Conservation (phyloP, 345 rosid genomes). For the Melastoma malabathricum region DNA sequence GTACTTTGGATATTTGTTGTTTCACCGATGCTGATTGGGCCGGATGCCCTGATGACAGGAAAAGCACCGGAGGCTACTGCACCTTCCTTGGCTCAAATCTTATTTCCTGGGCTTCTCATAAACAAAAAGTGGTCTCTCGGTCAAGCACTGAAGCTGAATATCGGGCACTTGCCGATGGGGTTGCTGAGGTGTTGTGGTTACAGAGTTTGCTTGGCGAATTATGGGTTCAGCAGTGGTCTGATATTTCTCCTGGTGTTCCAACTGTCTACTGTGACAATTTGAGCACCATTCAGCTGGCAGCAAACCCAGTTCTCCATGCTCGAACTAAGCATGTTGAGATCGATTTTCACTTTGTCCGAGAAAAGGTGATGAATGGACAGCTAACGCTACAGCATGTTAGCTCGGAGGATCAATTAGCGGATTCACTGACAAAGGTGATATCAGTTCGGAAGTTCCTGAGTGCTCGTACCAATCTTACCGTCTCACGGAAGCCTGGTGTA, state of each 20-base stretch:
- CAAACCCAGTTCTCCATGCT: constrained; percentile 3
- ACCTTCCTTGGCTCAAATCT: neutral
- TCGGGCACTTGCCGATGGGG: neutral
- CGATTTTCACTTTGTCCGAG: neutral
- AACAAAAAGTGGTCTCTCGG: neutral
- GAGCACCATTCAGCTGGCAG: neutral
- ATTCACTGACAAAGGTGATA: constrained; percentile 1
- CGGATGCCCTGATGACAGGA: neutral
- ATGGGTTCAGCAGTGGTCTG: neutral
- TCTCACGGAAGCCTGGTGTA: too few relatives aligned
- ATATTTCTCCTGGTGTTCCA: neutral
- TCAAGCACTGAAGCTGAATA: constrained; percentile 5
- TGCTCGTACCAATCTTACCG: too few relatives aligned
- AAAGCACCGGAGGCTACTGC: neutral
- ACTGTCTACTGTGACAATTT: constrained; percentile 1
- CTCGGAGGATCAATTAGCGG: neutral
- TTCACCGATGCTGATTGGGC: neutral
- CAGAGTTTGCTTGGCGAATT: neutral
- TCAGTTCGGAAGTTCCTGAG: neutral
- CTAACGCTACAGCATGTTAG: neutral
- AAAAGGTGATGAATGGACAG: neutral
- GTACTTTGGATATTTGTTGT: neutral
- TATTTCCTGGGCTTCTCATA: fast-evolving
- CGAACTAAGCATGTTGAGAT: constrained; percentile 3
- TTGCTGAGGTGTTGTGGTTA: neutral